A percentile compares a stretch with the other conserved stretches of the same genome.
Evolutionary conservation across 106 monocot genomes (phyloP).

Genomic region (Acorus gramineus): DNA sequence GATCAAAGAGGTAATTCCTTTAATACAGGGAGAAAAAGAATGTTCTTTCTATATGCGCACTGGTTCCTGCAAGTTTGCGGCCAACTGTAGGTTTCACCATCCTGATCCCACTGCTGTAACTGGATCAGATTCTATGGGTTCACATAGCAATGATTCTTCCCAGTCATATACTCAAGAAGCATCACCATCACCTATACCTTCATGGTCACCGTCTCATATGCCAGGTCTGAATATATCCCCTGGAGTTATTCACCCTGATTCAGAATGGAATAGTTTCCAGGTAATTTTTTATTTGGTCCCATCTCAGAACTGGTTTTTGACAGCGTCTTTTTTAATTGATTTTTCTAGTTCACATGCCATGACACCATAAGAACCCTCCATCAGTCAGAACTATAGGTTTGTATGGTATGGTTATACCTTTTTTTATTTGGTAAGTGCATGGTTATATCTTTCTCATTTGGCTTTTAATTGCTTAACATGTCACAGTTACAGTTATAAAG

Average conservation of each 20-base stretch:
- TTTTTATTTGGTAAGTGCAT: too few species aligned
- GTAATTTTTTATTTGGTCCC: slow-evolving; percentile 3
- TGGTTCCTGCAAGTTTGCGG: slow-evolving; percentile 25
- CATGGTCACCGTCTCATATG: slow-evolving; percentile 18
- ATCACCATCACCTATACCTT: neutral
- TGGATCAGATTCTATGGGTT: neutral
- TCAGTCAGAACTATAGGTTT: too few species aligned
- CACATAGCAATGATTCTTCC: neutral
- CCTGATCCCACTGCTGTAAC: slow-evolving; percentile 17
- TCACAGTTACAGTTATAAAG: too few species aligned
- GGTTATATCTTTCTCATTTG: too few species aligned
- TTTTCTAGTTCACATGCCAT: too few species aligned
- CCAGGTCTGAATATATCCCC: slow-evolving; percentile 16
- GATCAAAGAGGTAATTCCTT: neutral
- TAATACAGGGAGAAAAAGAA: slow-evolving; percentile 26
- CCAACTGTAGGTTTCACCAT: slow-evolving; percentile 32
- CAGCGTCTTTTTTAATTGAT: too few species aligned
- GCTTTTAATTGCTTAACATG: too few species aligned
- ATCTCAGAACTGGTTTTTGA: too few species aligned
- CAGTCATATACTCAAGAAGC: neutral
- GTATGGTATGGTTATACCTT: too few species aligned
- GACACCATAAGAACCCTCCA: too few species aligned
- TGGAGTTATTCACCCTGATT: slow-evolving; percentile 12
- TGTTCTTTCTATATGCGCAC: slow-evolving; percentile 29
- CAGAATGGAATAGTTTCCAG: slow-evolving; percentile 43